These are phyloP conservation scores for Citrus maxima DNA, from an alignment of 345 rosid species.

Conservation along the genomic window DNA sequence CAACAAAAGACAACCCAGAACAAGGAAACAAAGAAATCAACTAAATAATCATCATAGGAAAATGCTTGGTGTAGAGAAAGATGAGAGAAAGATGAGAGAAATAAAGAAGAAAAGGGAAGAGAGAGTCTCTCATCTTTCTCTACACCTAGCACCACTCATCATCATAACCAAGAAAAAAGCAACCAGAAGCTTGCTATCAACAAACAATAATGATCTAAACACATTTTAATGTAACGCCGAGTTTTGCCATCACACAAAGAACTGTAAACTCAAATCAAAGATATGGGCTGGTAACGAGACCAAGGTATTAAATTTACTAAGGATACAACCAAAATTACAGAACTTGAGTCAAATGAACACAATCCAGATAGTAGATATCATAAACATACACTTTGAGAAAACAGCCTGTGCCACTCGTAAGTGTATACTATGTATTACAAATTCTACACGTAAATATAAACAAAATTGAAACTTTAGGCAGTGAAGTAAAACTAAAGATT, in stretches of 20 bases:
- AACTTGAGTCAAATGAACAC: conserved; percentile 8
- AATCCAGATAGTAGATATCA: conserved; percentile 32
- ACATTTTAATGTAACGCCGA: not conserved
- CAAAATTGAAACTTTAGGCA: conserved; percentile 16
- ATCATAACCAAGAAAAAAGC: not conserved
- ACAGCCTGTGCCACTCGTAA: not conserved
- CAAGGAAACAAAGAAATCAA: conserved; percentile 12
- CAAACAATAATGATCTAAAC: conserved; percentile 2
- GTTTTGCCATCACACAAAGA: not conserved
- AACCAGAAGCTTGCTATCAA: conserved; percentile 5
- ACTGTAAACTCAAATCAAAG: conserved; percentile 19
- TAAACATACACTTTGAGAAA: not conserved
- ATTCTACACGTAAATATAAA: conserved; percentile 5
- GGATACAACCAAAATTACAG: conserved; percentile 28
- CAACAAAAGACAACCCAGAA: conserved; percentile 9
- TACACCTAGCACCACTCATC: not conserved
- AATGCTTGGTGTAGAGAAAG: too few species aligned
- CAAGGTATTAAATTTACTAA: conserved; percentile 13
- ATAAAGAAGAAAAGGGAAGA: too few species aligned
- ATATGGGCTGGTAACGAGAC: conserved; percentile 28
- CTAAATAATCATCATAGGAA: not conserved
- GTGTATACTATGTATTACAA: not conserved
- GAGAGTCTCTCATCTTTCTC: too few species aligned
- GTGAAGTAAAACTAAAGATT: conserved; percentile 10
- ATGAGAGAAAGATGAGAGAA: too few species aligned